These are phyloP conservation scores for Hemileia vastatrix DNA, from an alignment of 1,284 basidiomycete genomes.

Conservation along the genomic window DNA sequence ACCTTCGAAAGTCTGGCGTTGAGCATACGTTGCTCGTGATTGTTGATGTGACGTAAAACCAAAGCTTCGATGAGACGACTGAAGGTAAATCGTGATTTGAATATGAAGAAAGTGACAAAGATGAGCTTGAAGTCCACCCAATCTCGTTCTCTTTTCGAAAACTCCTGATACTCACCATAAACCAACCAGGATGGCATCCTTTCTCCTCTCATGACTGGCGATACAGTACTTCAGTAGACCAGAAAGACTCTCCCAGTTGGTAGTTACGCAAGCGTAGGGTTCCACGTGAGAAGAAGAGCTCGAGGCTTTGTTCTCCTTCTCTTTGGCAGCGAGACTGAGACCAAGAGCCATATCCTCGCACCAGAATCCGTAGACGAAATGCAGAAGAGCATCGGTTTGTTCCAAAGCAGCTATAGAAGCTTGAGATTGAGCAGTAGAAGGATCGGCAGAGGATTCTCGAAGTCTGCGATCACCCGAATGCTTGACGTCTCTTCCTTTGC, in stretches of 20 bases:
- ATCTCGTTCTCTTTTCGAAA: neutral
- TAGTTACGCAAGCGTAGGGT: too few species aligned
- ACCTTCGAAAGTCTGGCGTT: slow-evolving; percentile 5
- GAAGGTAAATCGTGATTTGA: neutral
- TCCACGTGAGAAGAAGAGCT: neutral
- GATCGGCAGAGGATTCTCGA: slow-evolving; percentile 12
- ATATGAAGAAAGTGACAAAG: neutral
- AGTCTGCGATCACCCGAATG: slow-evolving; percentile 38
- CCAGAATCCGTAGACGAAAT: slow-evolving; percentile 50
- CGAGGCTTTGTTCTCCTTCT: neutral
- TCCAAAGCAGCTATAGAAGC: slow-evolving; percentile 44
- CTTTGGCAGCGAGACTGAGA: neutral
- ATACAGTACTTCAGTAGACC: too few species aligned
- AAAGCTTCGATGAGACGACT: slow-evolving; percentile 27
- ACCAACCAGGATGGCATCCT: slow-evolving; percentile 27
- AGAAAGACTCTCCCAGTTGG: too few species aligned
- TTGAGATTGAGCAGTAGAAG: slow-evolving; percentile 7
- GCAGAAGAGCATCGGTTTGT: slow-evolving; percentile 48
- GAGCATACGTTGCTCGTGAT: slow-evolving; percentile 26
- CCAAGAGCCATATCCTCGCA: slow-evolving; percentile 45
- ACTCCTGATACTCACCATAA: slow-evolving; percentile 24
- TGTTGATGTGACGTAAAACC: slow-evolving; percentile 27
- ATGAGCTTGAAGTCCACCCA: neutral
- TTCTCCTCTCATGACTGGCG: too few species aligned
- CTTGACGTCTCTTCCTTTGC: slow-evolving; percentile 38